These are phyloP conservation scores for Lophium mytilinum DNA, from an alignment of 495 filamentous ascomycete genomes.

Conservation along the genomic window DNA sequence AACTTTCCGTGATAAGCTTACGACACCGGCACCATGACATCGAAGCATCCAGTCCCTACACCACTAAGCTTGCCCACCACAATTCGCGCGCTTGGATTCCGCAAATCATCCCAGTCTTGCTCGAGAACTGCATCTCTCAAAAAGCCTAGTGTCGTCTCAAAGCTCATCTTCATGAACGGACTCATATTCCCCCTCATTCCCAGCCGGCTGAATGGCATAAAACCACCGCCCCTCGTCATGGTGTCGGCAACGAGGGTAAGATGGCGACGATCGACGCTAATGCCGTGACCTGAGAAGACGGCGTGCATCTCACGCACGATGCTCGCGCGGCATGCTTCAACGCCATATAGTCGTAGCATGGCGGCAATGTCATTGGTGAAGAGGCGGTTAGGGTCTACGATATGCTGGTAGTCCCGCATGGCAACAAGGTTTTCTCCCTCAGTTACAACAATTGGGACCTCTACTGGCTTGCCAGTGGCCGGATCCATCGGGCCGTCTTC, in stretches of 20 bases:
- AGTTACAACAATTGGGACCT: slow-evolving; percentile 56
- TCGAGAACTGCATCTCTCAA: slow-evolving; percentile 85
- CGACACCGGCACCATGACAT: slow-evolving; percentile 65
- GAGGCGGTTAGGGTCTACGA: slow-evolving; percentile 78
- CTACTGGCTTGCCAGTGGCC: slow-evolving; percentile 38
- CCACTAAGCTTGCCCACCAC: slow-evolving; percentile 74
- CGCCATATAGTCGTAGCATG: slow-evolving; percentile 78
- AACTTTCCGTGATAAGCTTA: background rate
- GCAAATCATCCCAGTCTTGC: slow-evolving; percentile 80
- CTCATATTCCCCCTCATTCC: slow-evolving; percentile 74
- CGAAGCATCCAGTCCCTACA: slow-evolving; percentile 86
- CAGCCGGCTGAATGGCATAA: slow-evolving; percentile 83
- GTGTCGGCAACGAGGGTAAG: slow-evolving; percentile 92
- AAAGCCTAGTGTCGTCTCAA: slow-evolving; percentile 93
- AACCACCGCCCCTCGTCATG: slow-evolving; percentile 86
- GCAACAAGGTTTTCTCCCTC: slow-evolving; percentile 81
- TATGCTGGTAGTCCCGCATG: slow-evolving; percentile 78
- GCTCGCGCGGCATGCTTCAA: slow-evolving; percentile 79
- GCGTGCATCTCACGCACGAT: slow-evolving; percentile 81
- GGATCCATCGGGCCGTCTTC: slow-evolving; percentile 49
- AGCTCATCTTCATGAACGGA: slow-evolving; percentile 96
- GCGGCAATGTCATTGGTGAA: slow-evolving; percentile 88
- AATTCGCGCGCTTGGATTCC: slow-evolving; percentile 77
- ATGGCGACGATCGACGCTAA: slow-evolving; percentile 86
- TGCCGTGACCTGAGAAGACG: slow-evolving; percentile 88